Base-by-base conservation (phyloP, 1,284 basidiomycete species). In the Pascua guehoae region DNA sequence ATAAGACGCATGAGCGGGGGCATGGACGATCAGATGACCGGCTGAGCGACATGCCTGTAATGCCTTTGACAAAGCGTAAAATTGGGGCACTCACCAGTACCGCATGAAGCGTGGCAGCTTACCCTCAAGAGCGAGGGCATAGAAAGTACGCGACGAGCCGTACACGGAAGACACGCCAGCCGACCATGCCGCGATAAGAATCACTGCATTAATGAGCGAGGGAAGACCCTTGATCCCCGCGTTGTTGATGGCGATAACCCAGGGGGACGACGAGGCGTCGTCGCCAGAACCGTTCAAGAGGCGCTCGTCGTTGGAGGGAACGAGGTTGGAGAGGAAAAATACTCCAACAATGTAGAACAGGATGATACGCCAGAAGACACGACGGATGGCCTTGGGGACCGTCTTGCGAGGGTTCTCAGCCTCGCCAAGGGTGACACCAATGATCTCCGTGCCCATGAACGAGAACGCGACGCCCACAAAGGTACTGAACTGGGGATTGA, bases 101-200 rank as follows among this genome's bases (percentile, higher is more conserved):
- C 52, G 49, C 62, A 83, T 76, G 54, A 81, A 53, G 14, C 60
- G 60, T 5, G 80, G 80, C 3, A 87, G 86, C 72, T 91, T 88
- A 2, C 87, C 85, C 54, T 88, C 85, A 47, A 89, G 78, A 0
- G 89, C 83, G 37, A 94, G 80, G 43, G 89, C 90, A 70, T 91
- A 92, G 32, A 93, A 79, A 24, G 89, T 86, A 67, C 92, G 86
- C 11, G 88, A 89, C 0, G 88, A 80, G 56, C 86, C 85, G 80
- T 88, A 95, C 43, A 93, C 71, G 79, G 83, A 86, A 37, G 85
- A 87, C 77, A 89, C 91, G 46, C 86, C 87, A 5, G 91, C 88
- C 8, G 88, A 91, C 81, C 91, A 90, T 2, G 91, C 91, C 49
- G 86, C 84, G 37, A 86, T 84, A 56, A 89, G 79, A 40, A 89